Base-by-base conservation (phyloP, 2,329 filamentous ascomycete genomes). In the Aspergillus ibericus region DNA sequence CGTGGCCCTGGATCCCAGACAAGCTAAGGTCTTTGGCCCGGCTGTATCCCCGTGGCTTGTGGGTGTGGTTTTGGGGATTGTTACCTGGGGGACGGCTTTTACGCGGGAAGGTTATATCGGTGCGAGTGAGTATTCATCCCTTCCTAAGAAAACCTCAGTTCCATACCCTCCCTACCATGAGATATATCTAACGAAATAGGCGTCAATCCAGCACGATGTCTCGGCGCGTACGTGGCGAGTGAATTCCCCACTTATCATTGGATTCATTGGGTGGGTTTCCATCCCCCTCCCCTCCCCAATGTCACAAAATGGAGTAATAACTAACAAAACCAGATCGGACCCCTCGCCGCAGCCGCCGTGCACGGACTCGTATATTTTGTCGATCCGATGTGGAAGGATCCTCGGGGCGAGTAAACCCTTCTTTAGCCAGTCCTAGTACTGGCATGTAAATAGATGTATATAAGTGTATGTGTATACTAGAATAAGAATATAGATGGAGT, bases 1-100 rank as follows among this genome's bases (percentile, higher is more conserved):
- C 1, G 78, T 82, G 10, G 82, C 81, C 15, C 71, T 85, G 4
- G 82, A 85, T 66, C 83, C 83, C 2, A 71, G 82, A 3, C 82
- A 84, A 63, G 74, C 74, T 1, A 69, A 76, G 16, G 67, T 82
- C 3, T 83, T 82, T 62, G 82, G 82, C 0, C 81, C 79, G 5
- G 77, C 80, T 0, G 68, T 82, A 1, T 77, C 77, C 0, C 81
- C 82, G 0, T 73, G 82, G 27, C 69, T 85, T 9, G 80, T 83
- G 15, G 78, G 81, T 6, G 57, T 78, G 13, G 68, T 70, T 0
- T 59, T 80, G 10, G 78, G 75, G 0, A 53, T 78, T 5, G 61
- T 75, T 3, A 67, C 69, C 0, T 77, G 78, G 59, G 68, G 72
- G 3, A 76, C 76, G 6, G 75, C 73, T 7, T 77, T 75, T 42